Base-by-base conservation (phyloP, 176 grass and related monocot species). In the Musa itinerans region DNA sequence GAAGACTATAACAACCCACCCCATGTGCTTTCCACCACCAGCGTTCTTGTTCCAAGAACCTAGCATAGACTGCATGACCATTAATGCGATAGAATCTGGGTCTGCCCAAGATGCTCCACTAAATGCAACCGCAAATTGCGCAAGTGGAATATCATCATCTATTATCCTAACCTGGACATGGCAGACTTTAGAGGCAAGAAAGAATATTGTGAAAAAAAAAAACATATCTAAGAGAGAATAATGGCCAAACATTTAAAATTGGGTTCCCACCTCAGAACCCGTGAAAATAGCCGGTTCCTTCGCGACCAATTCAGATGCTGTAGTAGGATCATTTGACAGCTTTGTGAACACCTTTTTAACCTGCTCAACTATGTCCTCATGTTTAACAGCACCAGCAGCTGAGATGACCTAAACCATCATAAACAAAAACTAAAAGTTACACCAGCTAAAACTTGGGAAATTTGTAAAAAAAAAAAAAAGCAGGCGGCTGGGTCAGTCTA, bases 51-150 rank as follows among this genome's bases (percentile, higher is more conserved):
- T 92, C 90, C 93, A 97, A 72, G 90, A 93, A 74, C 93, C 93
- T 22, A 97, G 87, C 90, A 97, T 89, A 69, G 90, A 78, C 84
- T 97, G 93, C 89, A 97, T 92, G 75, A 97, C 93, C 90, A 97
- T 97, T 53, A 98, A 85, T 12, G 95, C 91, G 58, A 99, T 85
- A 78, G 95, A 99, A 78, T 99, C 95, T 56, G 95, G 95, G 80
- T 99, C 95, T 54, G 82, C 52, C 84, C 84, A 85, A 59, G 91
- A 85, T 83, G 95, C 91, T 81, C 95, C 95, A 77, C 75, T 85
- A 81, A 99, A 94, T 56, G 95, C 95, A 81, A 99, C 95, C 69
- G 88, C 91, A 88, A 99, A 99, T 79, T 99, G 95, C 17, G 95
- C 95, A 50, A 94, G 84, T 54, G 90, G 84, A 85, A 89, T 91